Evolutionary conservation across 1,139 yeast genomes (phyloP).

Genomic region (Pneumocystis oryctolagi): DNA sequence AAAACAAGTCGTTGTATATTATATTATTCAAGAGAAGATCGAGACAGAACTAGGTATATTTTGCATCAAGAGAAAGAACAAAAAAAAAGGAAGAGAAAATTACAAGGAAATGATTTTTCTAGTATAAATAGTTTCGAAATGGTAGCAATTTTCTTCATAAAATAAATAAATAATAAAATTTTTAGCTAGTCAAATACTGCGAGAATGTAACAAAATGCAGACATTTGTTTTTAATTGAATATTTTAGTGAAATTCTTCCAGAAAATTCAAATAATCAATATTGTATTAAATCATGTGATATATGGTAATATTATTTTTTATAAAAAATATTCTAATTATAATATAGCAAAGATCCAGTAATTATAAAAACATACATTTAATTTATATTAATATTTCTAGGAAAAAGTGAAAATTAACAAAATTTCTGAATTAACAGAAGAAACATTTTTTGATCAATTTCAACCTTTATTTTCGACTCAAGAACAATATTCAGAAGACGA

Average conservation of each 20-base stretch:
- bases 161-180: conserved; percentile 2
- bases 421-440: neutral
- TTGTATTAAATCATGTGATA: conserved; percentile 25
- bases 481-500: neutral
- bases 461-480: neutral
- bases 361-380: neutral
- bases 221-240: conserved; percentile 59
- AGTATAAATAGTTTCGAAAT: neutral
- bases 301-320: conserved; percentile 14
- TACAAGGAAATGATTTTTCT: conserved; percentile 53
- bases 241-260: conserved; percentile 47
- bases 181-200: conserved; percentile 67
- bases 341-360: neutral
- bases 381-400: neutral
- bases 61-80: neutral
- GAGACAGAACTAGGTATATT: neutral
- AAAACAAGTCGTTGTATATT: conserved; percentile 60
- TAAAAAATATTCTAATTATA: neutral
- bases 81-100: conserved; percentile 32
- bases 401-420: neutral
- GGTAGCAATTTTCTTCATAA: conserved; percentile 5
- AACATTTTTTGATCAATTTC: neutral
- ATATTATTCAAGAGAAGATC: conserved; percentile 50
- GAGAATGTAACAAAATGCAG: conserved; percentile 70
- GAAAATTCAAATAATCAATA: conserved; percentile 13